Evolutionary conservation across 2,329 filamentous ascomycete genomes (phyloP).

Genomic region (Zopfia rhizophila): DNA sequence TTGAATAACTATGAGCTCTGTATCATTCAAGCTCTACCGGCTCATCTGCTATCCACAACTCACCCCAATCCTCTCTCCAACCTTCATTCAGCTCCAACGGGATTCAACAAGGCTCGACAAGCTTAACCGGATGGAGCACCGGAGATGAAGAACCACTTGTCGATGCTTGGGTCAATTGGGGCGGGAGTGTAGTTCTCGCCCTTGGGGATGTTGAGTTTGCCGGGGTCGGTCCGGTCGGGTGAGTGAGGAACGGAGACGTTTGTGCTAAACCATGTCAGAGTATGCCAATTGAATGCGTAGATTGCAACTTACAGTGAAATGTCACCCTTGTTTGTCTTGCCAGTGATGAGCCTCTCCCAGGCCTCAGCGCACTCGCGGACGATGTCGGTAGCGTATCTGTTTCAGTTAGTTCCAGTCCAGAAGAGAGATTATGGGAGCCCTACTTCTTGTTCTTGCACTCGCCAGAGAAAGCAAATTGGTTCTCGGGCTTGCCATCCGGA

Average conservation of each 20-base stretch:
- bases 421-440: conserved; percentile 32
- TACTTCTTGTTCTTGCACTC: conserved; percentile 99
- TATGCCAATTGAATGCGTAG: conserved; percentile 40
- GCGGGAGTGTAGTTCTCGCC: conserved; percentile 84
- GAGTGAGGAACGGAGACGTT: conserved; percentile 83
- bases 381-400: conserved; percentile 90
- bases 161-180: conserved; percentile 94
- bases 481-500: conserved; percentile 99
- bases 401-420: conserved; percentile 23
- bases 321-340: conserved; percentile 81
- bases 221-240: conserved; percentile 73
- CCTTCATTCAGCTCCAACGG: too few species aligned
- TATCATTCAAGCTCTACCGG: too few species aligned
- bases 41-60: too few species aligned
- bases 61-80: too few species aligned
- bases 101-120: background rate
- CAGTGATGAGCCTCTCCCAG: conserved; percentile 95
- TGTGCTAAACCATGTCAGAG: conserved; percentile 65
- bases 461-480: conserved; percentile 99
- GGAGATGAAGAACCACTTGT: conserved; percentile 99
- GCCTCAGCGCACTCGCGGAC: conserved; percentile 96
- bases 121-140: conserved; percentile 75
- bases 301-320: conserved; percentile 78
- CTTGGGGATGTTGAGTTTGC: conserved; percentile 78
- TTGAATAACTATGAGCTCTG: too few species aligned